phyloP scores from a whole-genome alignment of 257 asterid species.

The Eucommia ulmoides region DNA sequence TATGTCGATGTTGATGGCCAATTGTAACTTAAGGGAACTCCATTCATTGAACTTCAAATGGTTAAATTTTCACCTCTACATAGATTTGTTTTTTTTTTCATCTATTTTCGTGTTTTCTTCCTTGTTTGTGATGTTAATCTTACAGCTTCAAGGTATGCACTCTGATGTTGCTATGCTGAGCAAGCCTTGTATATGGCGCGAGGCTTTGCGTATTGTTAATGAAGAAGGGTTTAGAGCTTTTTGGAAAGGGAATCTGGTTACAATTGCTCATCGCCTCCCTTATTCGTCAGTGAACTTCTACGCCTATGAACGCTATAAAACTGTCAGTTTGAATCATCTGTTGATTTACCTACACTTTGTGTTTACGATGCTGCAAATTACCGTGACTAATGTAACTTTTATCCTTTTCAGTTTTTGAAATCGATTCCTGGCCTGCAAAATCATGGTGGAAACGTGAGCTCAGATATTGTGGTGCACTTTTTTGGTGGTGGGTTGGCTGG shows the following conservation, averaged over 20 bases:
- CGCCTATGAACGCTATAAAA: slow-evolving; percentile 69
- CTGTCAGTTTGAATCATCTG: slow-evolving; percentile 30
- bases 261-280: slow-evolving; percentile 86
- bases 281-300: slow-evolving; percentile 77
- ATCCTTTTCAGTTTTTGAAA: slow-evolving; percentile 43
- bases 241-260: slow-evolving; percentile 95
- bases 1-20: neutral
- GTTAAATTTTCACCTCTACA: neutral
- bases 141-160: slow-evolving; percentile 92
- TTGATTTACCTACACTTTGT: neutral
- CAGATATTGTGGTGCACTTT: slow-evolving; percentile 57
- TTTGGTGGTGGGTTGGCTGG: slow-evolving; percentile 92
- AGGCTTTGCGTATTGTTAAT: slow-evolving; percentile 55
- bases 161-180: slow-evolving; percentile 67
- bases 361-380: slow-evolving; percentile 5
- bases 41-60: neutral
- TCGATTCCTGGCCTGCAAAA: slow-evolving; percentile 50
- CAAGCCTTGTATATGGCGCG: slow-evolving; percentile 65
- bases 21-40: neutral
- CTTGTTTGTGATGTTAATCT: neutral
- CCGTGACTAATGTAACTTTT: no score
- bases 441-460: slow-evolving; percentile 22
- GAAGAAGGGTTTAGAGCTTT: slow-evolving; percentile 93
- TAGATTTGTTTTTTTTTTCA: no score
- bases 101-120: neutral